These are phyloP conservation scores for Aspergillus terreus DNA, from an alignment of 2,329 filamentous ascomycete genomes.

Conservation along the genomic window DNA sequence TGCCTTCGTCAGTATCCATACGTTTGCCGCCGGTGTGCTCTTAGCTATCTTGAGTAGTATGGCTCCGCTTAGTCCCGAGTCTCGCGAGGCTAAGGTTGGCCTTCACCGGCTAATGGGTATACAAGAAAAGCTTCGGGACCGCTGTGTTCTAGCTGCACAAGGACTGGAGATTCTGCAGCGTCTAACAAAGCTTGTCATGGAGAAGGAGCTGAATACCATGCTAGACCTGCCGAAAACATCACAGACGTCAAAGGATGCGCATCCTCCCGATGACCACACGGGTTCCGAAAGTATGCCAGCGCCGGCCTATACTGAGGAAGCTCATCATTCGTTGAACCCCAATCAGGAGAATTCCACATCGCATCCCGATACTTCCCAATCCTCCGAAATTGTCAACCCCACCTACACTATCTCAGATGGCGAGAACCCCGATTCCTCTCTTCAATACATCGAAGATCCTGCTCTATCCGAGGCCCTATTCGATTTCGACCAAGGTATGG, in stretches of 20 bases:
- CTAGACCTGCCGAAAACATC: constrained; percentile 6
- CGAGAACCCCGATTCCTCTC: not conserved
- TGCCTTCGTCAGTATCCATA: constrained; percentile 23
- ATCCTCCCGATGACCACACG: not conserved
- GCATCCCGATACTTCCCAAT: not conserved
- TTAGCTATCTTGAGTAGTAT: constrained; percentile 21
- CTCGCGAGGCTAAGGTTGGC: constrained; percentile 15
- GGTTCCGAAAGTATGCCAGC: not conserved
- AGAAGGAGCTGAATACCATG: constrained; percentile 20
- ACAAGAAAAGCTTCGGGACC: constrained; percentile 15
- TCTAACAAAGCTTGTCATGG: constrained; percentile 16
- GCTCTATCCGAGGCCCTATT: constrained; percentile 15
- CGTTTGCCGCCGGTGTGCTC: constrained; percentile 21
- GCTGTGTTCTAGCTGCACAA: constrained; percentile 16
- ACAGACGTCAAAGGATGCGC: not conserved
- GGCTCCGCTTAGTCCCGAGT: constrained; percentile 15
- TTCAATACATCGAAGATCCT: constrained; percentile 13
- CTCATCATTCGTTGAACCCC: not conserved
- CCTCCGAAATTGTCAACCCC: not conserved
- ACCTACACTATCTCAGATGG: too few species aligned
- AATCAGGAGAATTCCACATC: not conserved
- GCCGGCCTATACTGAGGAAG: too few species aligned
- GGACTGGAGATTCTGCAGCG: constrained; percentile 18
- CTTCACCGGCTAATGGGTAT: constrained; percentile 18
- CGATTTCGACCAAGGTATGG: constrained; percentile 19